A percentile compares a stretch with the other conserved stretches of the same genome.
These are phyloP conservation scores for Papiliotrema flavescens DNA, from an alignment of 1,284 basidiomycete species.

Conservation along the genomic window DNA sequence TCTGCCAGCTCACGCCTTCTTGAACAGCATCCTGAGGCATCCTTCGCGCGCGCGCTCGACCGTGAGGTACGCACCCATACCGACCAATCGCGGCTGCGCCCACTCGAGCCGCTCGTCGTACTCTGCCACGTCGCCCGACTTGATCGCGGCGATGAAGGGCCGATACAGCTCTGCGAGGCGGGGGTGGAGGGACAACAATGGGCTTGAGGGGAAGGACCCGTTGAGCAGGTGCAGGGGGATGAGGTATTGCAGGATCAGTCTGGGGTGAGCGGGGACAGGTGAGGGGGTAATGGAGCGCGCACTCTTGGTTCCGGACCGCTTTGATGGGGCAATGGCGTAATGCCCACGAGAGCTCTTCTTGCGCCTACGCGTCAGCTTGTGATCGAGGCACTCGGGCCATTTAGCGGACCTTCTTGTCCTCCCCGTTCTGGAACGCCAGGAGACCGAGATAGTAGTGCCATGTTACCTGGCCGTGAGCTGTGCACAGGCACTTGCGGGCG, in stretches of 20 bases:
- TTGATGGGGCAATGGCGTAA: conserved; percentile 71
- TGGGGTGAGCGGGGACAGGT: conserved; percentile 33
- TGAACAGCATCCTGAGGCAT: conserved; percentile 78
- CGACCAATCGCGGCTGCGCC: conserved; percentile 66
- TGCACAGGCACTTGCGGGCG: conserved; percentile 14
- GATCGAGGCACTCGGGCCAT: neutral
- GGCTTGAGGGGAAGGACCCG: conserved; percentile 72
- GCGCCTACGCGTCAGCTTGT: conserved; percentile 56
- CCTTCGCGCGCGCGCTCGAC: conserved; percentile 84
- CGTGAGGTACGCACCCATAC: conserved; percentile 77
- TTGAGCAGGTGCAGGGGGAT: conserved; percentile 82
- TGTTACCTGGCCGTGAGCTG: conserved; percentile 60
- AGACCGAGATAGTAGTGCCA: conserved; percentile 92
- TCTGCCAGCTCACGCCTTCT: conserved; percentile 66
- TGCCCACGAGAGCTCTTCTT: conserved; percentile 74
- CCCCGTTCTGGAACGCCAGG: conserved; percentile 87
- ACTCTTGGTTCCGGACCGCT: conserved; percentile 76
- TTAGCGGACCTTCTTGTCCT: conserved; percentile 67
- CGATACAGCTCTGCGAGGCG: conserved; percentile 68
- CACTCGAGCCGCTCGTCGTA: conserved; percentile 74
- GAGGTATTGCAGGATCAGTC: conserved; percentile 84
- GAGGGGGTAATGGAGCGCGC: conserved; percentile 35
- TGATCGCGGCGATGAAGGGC: conserved; percentile 76
- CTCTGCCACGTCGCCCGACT: conserved; percentile 67
- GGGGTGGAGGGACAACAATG: conserved; percentile 67